These are phyloP conservation scores for Fusarium graminum DNA, from an alignment of 2,329 filamentous ascomycete species.

Conservation along the genomic window DNA sequence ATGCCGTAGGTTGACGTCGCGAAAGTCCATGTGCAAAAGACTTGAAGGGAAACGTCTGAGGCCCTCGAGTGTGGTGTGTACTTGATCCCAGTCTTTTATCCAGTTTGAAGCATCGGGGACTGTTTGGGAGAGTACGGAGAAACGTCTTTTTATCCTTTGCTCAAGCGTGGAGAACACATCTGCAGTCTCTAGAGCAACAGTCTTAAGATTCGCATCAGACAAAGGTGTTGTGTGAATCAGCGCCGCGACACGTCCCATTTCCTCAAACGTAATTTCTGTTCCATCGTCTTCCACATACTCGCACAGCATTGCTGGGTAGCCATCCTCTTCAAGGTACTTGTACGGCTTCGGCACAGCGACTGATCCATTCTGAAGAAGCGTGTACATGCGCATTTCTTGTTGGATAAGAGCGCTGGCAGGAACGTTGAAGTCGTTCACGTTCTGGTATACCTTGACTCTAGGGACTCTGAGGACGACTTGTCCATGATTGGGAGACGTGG, in stretches of 20 bases:
- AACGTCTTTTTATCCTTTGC: slow-evolving; percentile 11
- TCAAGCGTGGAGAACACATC: slow-evolving; percentile 8
- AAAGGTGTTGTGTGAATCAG: slow-evolving; percentile 1
- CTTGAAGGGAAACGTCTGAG: slow-evolving; percentile 7
- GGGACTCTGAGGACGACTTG: slow-evolving; percentile 18
- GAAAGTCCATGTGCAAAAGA: slow-evolving; percentile 27
- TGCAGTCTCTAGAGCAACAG: not conserved
- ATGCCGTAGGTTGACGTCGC: slow-evolving; percentile 17
- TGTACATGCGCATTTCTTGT: slow-evolving; percentile 20
- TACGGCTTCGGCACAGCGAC: slow-evolving; percentile 4
- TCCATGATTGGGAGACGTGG: not conserved
- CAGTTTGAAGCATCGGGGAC: not conserved
- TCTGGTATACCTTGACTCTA: slow-evolving; percentile 19
- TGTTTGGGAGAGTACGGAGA: not conserved
- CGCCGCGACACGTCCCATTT: slow-evolving; percentile 20
- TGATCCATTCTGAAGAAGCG: not conserved
- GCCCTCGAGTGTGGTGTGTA: not conserved
- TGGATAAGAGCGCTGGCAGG: not conserved
- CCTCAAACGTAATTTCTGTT: not conserved
- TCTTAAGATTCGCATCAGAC: rapidly evolving
- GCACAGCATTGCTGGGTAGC: slow-evolving; percentile 17
- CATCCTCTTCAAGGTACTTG: slow-evolving; percentile 15
- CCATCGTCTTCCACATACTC: slow-evolving; percentile 24
- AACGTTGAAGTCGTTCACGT: slow-evolving; percentile 1
- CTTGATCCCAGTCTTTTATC: not conserved